phyloP scores from a whole-genome alignment of 371 early-diverging fungal genomes.

The Mucor lusitanicus region DNA sequence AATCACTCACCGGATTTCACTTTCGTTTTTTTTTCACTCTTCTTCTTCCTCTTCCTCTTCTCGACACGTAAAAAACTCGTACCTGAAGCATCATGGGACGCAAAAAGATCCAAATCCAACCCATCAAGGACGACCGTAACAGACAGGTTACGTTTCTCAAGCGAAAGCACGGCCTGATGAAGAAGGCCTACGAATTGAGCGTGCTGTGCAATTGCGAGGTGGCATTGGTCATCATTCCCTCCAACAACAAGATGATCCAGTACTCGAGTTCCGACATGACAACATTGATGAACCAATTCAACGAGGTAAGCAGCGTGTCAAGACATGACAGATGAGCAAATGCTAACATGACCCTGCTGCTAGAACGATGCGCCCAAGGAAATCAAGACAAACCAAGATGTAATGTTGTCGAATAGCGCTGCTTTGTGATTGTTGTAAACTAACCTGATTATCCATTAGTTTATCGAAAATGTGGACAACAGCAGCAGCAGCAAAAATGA shows the following conservation, averaged over 20 bases:
- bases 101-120: slow-evolving; percentile 95
- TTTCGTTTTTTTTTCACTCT: neutral
- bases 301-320: slow-evolving; percentile 9
- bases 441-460: neutral
- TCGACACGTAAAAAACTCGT: neutral
- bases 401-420: neutral
- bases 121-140: slow-evolving; percentile 93
- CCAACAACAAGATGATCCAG: slow-evolving; percentile 90
- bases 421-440: neutral
- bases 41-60: neutral
- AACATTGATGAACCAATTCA: slow-evolving; percentile 4
- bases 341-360: neutral
- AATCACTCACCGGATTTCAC: neutral
- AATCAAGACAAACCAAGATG: slow-evolving; percentile 22
- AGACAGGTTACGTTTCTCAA: slow-evolving; percentile 94
- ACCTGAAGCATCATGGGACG: slow-evolving; percentile 78
- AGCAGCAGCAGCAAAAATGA: neutral
- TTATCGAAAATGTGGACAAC: slow-evolving; percentile 9
- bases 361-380: slow-evolving; percentile 23
- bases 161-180: slow-evolving; percentile 98
- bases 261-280: slow-evolving; percentile 87
- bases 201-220: slow-evolving; percentile 98
- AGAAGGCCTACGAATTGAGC: slow-evolving; percentile 98
- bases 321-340: neutral
- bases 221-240: slow-evolving; percentile 85